Base-by-base conservation (phyloP, 1,284 basidiomycete species). In the Trichosporon asahii region DNA sequence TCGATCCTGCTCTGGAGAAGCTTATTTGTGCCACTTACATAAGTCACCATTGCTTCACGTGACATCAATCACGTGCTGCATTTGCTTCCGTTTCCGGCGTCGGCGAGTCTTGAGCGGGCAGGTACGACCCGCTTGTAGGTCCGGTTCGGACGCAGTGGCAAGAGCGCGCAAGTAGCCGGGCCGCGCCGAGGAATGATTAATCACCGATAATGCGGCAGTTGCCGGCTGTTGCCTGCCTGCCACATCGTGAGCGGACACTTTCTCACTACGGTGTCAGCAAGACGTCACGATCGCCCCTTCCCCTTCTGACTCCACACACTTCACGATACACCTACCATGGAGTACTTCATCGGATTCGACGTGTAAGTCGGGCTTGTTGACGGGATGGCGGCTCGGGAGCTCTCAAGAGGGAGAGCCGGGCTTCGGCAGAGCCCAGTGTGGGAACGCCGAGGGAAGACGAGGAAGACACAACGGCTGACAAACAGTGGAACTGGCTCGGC, bases 401-500 rank as follows among this genome's bases (percentile, higher is more conserved):
- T 18, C 18, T 14, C 9, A 12, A 3, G 9, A 37, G 14, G 31
- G 31, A 33, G 31, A 33, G 7, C 11, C 31, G 31, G 31, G 31
- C 31, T 33, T 33, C 11, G 37, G 37, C 12, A 12, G 37, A 4
- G 11, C 15, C 14, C 7, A 44, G 2, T 44, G 3, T 11, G 7
- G 35, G 14, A 37, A 11, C 11, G 40, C 40, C 40, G 40, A n/a
- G 15, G 37, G 5, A 8, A n/a, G 18, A 12, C 40, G 40, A 44
- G 40, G 40, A 44, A 44, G 40, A n/a, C n/a, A 14, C 27, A 6
- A 8, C 11, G 31, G 66, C 73, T 76, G 66, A 76, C 68, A 3
- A n/a, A 11, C 76, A 87, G 86, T 63, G 96, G 96, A 44, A 98
- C 96, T 0, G 95, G 96, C 69, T 98, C 95, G 18, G 95, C 91